Conservation (phyloP, 164 flowering plant genomes). For the Aristolochia californica region DNA sequence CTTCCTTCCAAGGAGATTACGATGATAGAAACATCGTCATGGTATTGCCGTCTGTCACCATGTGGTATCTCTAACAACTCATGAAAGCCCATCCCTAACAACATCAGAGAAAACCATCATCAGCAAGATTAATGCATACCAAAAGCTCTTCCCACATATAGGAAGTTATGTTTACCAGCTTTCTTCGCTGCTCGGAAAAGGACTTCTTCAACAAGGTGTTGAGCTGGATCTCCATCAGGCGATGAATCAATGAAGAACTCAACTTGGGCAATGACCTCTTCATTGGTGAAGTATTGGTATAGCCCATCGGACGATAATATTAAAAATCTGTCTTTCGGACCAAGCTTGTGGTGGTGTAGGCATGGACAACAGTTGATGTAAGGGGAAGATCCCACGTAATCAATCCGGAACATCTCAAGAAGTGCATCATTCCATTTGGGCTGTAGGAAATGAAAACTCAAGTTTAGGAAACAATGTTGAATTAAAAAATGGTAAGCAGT, state of each 20-base stretch:
- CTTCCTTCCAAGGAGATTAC: slow-evolving; percentile 68
- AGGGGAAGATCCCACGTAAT: slow-evolving; percentile 61
- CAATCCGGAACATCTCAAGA: slow-evolving; percentile 73
- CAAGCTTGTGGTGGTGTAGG: slow-evolving; percentile 61
- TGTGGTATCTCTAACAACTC: slow-evolving; percentile 73
- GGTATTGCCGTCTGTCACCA: slow-evolving; percentile 67
- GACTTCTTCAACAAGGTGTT: slow-evolving; percentile 76
- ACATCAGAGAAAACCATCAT: not conserved
- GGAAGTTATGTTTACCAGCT: slow-evolving; percentile 40
- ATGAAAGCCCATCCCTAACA: slow-evolving; percentile 66
- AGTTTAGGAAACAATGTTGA: not conserved
- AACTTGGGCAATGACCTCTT: slow-evolving; percentile 78
- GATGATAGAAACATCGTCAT: slow-evolving; percentile 68
- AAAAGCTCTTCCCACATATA: not conserved
- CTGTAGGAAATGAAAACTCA: slow-evolving; percentile 20
- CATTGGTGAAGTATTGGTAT: slow-evolving; percentile 86
- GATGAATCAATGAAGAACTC: slow-evolving; percentile 55
- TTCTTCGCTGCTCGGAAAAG: slow-evolving; percentile 83
- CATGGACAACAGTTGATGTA: slow-evolving; percentile 67
- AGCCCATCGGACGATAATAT: slow-evolving; percentile 82
- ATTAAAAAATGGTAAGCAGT: not conserved
- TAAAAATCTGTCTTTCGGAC: slow-evolving; percentile 64
- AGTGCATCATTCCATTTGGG: slow-evolving; percentile 85
- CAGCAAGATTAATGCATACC: not conserved
- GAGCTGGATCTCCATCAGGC: slow-evolving; percentile 94